Conservation (phyloP, 1,139 yeast species). For the Yamadazyma blattariae region DNA sequence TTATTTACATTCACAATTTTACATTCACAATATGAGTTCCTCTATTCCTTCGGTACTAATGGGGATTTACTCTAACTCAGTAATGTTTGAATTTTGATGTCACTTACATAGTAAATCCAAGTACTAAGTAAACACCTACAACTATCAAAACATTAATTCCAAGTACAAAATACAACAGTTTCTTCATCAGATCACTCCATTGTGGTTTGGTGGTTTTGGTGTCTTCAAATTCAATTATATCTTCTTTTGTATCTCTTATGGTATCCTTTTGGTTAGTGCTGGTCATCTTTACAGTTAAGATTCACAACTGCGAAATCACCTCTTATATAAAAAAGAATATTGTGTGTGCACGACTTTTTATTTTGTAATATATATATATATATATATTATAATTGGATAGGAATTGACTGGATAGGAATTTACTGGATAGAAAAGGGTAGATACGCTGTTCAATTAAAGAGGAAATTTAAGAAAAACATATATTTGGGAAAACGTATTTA, state of each 20-base stretch:
- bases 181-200: not conserved
- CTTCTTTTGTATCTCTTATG: not conserved
- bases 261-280: not conserved
- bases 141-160: not conserved
- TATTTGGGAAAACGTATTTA: not conserved
- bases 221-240: not conserved
- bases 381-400: not conserved
- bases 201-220: not conserved
- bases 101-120: not conserved
- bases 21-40: not conserved
- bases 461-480: not conserved
- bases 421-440: not conserved
- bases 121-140: not conserved
- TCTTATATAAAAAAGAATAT: not conserved
- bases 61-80: not conserved
- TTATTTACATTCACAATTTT: not conserved
- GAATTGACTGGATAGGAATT: not conserved
- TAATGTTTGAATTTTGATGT: not conserved
- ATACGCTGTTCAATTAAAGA: not conserved
- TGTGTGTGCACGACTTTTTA: not conserved
- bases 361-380: not conserved
- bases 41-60: not conserved
- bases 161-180: not conserved
- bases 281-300: not conserved
- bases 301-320: not conserved